phyloP scores from a whole-genome alignment of 495 filamentous ascomycete genomes.

The Amorphotheca resinae region DNA sequence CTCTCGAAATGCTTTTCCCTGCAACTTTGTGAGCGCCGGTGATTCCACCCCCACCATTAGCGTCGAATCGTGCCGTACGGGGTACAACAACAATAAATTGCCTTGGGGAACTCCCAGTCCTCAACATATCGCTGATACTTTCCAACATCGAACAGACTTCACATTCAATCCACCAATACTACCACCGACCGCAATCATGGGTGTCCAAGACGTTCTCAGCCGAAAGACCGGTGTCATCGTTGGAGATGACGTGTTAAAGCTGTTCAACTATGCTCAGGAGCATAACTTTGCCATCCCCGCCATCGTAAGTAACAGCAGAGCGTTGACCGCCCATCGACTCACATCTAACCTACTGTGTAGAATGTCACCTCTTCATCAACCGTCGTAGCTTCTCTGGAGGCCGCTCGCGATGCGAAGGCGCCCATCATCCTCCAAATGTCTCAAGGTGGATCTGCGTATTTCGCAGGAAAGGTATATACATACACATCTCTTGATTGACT shows the following conservation, averaged over 20 bases:
- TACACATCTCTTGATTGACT: slow-evolving; percentile 1
- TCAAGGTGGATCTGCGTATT: slow-evolving; percentile 90
- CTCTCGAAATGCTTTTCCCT: neutral
- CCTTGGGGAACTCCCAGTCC: slow-evolving; percentile 1
- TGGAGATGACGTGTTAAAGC: slow-evolving; percentile 70
- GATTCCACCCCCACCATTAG: slow-evolving; percentile 3
- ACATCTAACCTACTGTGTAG: slow-evolving; percentile 19
- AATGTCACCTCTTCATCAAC: slow-evolving; percentile 92
- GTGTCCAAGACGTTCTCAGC: slow-evolving; percentile 51
- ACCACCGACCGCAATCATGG: slow-evolving; percentile 37
- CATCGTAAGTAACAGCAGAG: slow-evolving; percentile 63
- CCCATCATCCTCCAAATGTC: slow-evolving; percentile 87
- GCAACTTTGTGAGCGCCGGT: neutral
- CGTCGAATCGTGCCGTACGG: neutral
- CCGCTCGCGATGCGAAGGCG: slow-evolving; percentile 75
- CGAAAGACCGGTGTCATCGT: slow-evolving; percentile 79
- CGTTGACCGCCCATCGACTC: neutral
- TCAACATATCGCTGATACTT: slow-evolving; percentile 10
- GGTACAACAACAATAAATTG: slow-evolving; percentile 6
- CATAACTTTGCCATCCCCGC: slow-evolving; percentile 81
- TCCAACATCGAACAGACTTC: slow-evolving; percentile 2
- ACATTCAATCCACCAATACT: neutral
- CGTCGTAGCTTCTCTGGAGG: slow-evolving; percentile 79
- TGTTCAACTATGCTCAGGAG: slow-evolving; percentile 80
- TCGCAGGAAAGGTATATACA: slow-evolving; percentile 64